Percentiles rank a stretch among this genome's conserved stretches.
Evolutionary conservation across 208 protist genomes (phyloP).

Genomic region (Acanthamoeba culbertsoni): DNA sequence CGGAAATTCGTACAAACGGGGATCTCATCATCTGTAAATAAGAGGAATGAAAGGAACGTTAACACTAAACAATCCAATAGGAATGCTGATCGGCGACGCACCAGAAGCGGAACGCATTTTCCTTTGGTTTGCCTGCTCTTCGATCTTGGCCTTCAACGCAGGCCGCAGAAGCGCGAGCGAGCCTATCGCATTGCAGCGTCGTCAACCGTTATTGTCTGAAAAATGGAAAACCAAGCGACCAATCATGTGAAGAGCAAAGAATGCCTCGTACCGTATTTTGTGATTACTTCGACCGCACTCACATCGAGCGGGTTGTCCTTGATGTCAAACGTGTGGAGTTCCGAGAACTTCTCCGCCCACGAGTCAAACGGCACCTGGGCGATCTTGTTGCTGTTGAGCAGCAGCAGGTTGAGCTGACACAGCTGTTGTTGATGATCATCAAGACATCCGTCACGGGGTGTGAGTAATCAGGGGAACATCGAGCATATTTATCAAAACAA

Average conservation of each 20-base stretch:
- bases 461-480: too few relatives aligned
- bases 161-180: neutral
- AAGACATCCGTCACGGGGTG: neutral
- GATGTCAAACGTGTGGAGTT: conserved; percentile 7
- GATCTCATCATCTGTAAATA: too few relatives aligned
- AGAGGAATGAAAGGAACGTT: too few relatives aligned
- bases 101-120: neutral
- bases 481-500: too few relatives aligned
- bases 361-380: neutral
- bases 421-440: neutral
- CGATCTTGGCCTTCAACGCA: neutral
- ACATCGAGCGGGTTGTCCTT: conserved; percentile 35
- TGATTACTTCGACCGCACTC: neutral
- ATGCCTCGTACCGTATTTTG: neutral
- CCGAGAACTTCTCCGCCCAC: neutral
- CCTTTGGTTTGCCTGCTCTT: neutral
- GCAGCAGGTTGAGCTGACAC: neutral
- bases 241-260: too few relatives aligned
- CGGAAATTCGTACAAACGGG: too few relatives aligned
- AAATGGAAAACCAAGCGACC: neutral
- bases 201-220: too few relatives aligned
- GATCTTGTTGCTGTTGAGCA: conserved; percentile 54
- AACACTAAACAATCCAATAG: too few relatives aligned
- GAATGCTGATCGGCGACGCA: too few relatives aligned
- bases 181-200: neutral